These are phyloP conservation scores for Raphanus hybrid DNA, from an alignment of 441 rosid genomes.

Conservation along the genomic window DNA sequence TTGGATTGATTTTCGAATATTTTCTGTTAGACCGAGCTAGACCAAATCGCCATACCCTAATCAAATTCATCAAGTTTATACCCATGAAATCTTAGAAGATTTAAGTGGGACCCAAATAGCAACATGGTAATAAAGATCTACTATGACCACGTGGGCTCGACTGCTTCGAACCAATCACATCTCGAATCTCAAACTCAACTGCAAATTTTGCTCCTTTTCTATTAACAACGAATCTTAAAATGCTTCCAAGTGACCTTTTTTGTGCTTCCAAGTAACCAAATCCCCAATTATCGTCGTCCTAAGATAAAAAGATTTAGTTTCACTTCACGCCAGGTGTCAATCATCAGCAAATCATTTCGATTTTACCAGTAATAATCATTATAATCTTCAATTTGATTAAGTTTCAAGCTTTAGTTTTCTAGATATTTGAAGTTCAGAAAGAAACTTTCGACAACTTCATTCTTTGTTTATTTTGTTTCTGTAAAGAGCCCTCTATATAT, in stretches of 20 bases:
- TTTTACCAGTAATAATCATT: constrained; percentile 31
- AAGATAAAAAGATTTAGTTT: constrained; percentile 32
- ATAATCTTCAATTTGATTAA: constrained; percentile 1
- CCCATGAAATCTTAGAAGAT: constrained; percentile 16
- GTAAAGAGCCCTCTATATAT: not conserved
- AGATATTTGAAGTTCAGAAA: not conserved
- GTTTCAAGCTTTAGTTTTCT: constrained; percentile 27
- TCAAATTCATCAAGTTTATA: constrained; percentile 19
- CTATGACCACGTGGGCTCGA: constrained; percentile 34
- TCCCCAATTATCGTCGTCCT: constrained; percentile 41
- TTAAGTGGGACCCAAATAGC: constrained; percentile 24
- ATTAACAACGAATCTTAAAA: constrained; percentile 30
- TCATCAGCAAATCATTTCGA: constrained; percentile 47
- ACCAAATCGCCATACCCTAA: constrained; percentile 23
- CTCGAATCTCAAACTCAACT: constrained; percentile 36
- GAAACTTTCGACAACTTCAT: not conserved
- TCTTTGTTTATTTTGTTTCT: not conserved
- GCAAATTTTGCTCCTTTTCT: constrained; percentile 25
- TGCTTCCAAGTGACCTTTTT: constrained; percentile 18
- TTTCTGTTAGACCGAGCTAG: constrained; percentile 14
- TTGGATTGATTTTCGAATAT: not conserved
- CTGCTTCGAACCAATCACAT: constrained; percentile 43
- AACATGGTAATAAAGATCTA: constrained; percentile 33
- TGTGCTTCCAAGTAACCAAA: constrained; percentile 25
- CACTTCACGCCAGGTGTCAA: constrained; percentile 44